These are phyloP conservation scores for Ascochyta fabae DNA, from an alignment of 2,329 filamentous ascomycete species.

Conservation along the genomic window DNA sequence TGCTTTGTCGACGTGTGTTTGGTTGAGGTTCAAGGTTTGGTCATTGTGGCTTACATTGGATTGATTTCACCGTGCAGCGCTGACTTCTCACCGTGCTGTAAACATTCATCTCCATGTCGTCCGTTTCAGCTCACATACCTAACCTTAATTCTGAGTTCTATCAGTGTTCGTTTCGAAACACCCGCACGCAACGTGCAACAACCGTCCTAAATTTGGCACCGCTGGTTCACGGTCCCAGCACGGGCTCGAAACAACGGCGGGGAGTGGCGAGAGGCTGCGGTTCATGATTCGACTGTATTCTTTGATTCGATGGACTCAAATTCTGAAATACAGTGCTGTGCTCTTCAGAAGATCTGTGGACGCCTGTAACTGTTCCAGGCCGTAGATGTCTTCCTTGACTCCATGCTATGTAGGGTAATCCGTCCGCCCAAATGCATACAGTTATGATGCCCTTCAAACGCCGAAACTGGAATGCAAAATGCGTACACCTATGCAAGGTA, in stretches of 20 bases:
- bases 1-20: background rate
- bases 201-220: conserved; percentile 1
- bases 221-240: background rate
- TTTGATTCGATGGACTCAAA: conserved; percentile 2
- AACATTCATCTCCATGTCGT: background rate
- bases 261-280: background rate
- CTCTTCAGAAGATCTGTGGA: background rate
- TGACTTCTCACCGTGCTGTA: too few relatives aligned
- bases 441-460: conserved; percentile 14
- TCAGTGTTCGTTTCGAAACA: conserved; percentile 13
- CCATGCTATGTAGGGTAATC: conserved; percentile 17
- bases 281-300: background rate
- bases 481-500: conserved; percentile 67
- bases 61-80: too few relatives aligned
- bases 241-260: background rate
- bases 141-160: background rate
- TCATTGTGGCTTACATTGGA: too few relatives aligned
- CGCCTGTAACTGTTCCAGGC: conserved; percentile 2
- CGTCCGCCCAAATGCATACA: conserved; percentile 12
- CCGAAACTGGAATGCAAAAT: conserved; percentile 3
- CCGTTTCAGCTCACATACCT: background rate
- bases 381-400: conserved; percentile 5
- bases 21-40: too few relatives aligned
- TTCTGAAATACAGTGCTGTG: background rate
- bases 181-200: conserved; percentile 4